Conservation (phyloP, 208 protist species). For the Acanthamoeba healyi region DNA sequence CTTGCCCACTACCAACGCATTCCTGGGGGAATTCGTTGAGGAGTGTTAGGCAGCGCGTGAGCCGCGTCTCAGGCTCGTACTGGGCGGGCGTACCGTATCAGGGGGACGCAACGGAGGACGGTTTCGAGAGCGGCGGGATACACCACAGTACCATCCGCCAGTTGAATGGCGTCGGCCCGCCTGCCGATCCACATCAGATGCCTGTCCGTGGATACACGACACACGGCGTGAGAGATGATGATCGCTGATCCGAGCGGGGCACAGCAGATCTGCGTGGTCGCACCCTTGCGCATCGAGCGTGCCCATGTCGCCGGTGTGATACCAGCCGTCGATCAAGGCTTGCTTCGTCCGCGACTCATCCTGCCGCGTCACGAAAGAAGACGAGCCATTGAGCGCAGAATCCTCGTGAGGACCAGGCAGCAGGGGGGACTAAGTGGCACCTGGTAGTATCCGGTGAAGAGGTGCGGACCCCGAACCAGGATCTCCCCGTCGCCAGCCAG, state of each 20-base stretch:
- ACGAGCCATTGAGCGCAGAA: not conserved
- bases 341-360: constrained; percentile 18
- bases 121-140: not conserved
- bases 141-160: not conserved
- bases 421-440: constrained; percentile 3
- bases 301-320: constrained; percentile 87
- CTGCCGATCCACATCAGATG: constrained; percentile 3
- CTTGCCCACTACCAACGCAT: constrained; percentile 13
- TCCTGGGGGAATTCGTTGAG: not conserved
- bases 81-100: not conserved
- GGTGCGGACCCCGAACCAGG: constrained; percentile 46
- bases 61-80: too few relatives aligned
- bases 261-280: not conserved
- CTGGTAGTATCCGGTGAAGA: constrained; percentile 81
- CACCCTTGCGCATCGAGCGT: not conserved
- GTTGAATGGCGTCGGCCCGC: not conserved
- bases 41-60: not conserved
- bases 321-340: constrained; percentile 81
- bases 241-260: not conserved
- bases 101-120: not conserved
- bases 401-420: not conserved
- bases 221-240: not conserved
- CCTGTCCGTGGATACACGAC: not conserved
- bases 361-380: not conserved
- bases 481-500: constrained; percentile 74